Percentiles rank a stretch among this genome's conserved stretches.
Conservation (phyloP, 2,329 filamentous ascomycete genomes). For the Daldinia eschscholtzii region DNA sequence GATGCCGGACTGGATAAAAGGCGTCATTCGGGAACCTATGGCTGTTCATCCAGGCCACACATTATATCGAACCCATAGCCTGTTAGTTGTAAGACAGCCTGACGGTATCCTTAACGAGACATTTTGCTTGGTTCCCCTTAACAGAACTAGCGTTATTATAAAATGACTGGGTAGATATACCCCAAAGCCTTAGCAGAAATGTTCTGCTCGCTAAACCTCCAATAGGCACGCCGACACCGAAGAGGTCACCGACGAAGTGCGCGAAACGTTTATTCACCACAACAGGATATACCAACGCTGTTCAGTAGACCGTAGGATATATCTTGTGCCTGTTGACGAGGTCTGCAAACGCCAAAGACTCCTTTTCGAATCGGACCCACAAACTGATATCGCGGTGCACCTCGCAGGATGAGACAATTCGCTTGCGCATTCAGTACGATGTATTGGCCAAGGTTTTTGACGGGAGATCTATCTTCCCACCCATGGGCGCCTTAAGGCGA, state of each 20-base stretch:
- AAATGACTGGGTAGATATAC: conserved; percentile 49
- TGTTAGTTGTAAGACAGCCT: conserved; percentile 29
- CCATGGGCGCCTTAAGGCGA: conserved; percentile 66
- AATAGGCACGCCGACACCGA: conserved; percentile 58
- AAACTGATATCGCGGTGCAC: conserved; percentile 32
- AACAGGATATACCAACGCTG: conserved; percentile 76
- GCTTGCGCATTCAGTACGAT: conserved; percentile 72
- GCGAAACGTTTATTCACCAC: conserved; percentile 70
- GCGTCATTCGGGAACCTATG: conserved; percentile 35
- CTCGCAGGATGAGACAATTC: conserved; percentile 73
- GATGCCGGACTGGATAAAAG: conserved; percentile 46
- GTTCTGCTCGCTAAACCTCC: conserved; percentile 44
- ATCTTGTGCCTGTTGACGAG: conserved; percentile 79
- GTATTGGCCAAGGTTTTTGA: conserved; percentile 76
- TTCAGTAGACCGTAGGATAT: conserved; percentile 72
- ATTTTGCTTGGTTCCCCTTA: conserved; percentile 32
- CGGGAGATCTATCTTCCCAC: conserved; percentile 76
- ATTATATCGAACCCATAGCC: conserved; percentile 32
- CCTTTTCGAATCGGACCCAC: conserved; percentile 27
- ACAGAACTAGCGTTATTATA: conserved; percentile 27
- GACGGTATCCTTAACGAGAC: conserved; percentile 31
- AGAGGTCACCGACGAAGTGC: conserved; percentile 66
- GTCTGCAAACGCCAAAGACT: conserved; percentile 56
- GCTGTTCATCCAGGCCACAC: conserved; percentile 32
- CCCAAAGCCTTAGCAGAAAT: conserved; percentile 26